Evolutionary conservation across 495 filamentous ascomycete genomes (phyloP).

Genomic region (Terfezia boudieri): DNA sequence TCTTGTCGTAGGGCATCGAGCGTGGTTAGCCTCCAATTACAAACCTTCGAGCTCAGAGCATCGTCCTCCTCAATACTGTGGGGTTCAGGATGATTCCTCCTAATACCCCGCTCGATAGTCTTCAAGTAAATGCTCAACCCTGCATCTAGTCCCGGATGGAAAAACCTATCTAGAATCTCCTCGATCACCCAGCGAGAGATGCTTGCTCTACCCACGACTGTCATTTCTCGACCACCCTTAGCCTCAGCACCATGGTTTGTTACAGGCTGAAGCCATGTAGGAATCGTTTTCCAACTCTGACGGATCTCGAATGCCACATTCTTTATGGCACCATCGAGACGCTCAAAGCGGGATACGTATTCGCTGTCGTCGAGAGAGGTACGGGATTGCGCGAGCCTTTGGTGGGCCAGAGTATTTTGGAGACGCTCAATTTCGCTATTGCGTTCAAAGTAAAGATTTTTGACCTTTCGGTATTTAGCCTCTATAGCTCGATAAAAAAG

Average conservation of each 20-base stretch:
- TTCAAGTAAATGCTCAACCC: slow-evolving; percentile 58
- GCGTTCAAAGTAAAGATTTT: slow-evolving; percentile 90
- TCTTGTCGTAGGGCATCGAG: slow-evolving; percentile 65
- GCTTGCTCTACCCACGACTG: slow-evolving; percentile 70
- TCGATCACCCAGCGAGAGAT: slow-evolving; percentile 82
- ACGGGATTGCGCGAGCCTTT: slow-evolving; percentile 79
- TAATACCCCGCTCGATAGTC: slow-evolving; percentile 71
- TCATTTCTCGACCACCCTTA: slow-evolving; percentile 89
- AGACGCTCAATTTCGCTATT: slow-evolving; percentile 83
- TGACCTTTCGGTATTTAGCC: slow-evolving; percentile 92
- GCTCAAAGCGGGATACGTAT: slow-evolving; percentile 72
- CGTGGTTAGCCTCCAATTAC: slow-evolving; percentile 84
- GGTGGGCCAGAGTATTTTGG: slow-evolving; percentile 88
- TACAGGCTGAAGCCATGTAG: slow-evolving; percentile 49
- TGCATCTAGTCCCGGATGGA: slow-evolving; percentile 68
- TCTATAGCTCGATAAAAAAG: slow-evolving; percentile 27
- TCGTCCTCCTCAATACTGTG: slow-evolving; percentile 74
- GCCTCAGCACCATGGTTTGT: slow-evolving; percentile 66
- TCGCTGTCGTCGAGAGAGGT: slow-evolving; percentile 93
- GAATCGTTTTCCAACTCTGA: slow-evolving; percentile 70
- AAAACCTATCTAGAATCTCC: slow-evolving; percentile 72
- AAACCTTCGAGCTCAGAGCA: slow-evolving; percentile 61
- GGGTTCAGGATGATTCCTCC: slow-evolving; percentile 42
- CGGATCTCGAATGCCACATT: slow-evolving; percentile 89
- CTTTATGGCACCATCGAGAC: slow-evolving; percentile 83